Base-by-base conservation (phyloP, 345 rosid genomes). In the Lepidium sativum region DNA sequence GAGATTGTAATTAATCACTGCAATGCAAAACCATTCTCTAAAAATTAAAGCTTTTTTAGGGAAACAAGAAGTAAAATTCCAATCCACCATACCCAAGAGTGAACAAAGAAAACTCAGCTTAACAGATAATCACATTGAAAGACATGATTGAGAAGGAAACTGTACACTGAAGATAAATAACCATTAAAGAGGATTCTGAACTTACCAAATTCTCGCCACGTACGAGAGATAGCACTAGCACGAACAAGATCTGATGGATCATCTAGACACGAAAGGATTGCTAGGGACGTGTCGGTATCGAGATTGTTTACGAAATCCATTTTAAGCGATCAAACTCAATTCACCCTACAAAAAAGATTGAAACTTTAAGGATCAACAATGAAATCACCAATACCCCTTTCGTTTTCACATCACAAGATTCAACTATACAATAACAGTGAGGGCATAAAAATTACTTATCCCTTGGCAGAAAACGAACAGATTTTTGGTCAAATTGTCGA, bases 181-280 rank as follows among this genome's bases (percentile, higher is more conserved):
- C 33, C 41, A 15, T 13, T 41, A 48, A 59, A 18, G 44, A 53
- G 35, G 59, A 45, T 8, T 57, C 0, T 55, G 40, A 51, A 62
- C 83, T 77, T 72, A 95, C 99, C 95, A 61, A 83, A 86, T 5
- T 61, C 50, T 35, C 83, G 80, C 95, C 95, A 95, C 4, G 71
- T 65, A 31, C 65, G 85, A 12, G 99, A 95, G 55, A 85, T 91
- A 34, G 77, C 78, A 75, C 87, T 73, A 31, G 75, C 82, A 68
- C 83, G 82, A 49, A 82, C 81, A 75, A 88, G 71, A 80, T 91
- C 99, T 48, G 86, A 63, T 38, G 83, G 82, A 61, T 86, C 87
- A 10, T 81, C 87, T 47, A 86, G 80, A 66, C 66, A 72, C 43
- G 57, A 50, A 13, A 95, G 75, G 51, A 95, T 82, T 17, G 79